Percentiles rank a stretch among this genome's conserved stretches.
Evolutionary conservation across 495 filamentous ascomycete genomes (phyloP).

Genomic region (Pyrenopolyporus hunteri): DNA sequence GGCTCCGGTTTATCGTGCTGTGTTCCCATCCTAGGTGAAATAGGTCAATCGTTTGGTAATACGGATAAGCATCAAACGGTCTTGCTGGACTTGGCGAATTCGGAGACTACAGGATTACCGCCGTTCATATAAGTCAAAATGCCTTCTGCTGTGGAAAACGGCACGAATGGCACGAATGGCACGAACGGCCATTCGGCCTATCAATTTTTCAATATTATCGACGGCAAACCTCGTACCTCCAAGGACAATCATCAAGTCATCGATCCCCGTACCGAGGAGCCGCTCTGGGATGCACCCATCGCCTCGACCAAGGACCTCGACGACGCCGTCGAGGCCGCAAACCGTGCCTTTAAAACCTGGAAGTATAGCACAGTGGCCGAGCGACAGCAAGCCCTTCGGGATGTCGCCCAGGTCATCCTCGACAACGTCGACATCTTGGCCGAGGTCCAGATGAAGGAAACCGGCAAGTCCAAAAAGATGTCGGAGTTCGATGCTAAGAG

Average conservation of each 20-base stretch:
- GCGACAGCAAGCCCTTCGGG: constrained; percentile 60
- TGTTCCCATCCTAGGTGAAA: constrained; percentile 4
- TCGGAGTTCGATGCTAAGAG: constrained; percentile 37
- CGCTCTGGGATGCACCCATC: constrained; percentile 53
- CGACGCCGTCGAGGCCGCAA: constrained; percentile 55
- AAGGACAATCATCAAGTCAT: constrained; percentile 46
- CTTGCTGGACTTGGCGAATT: constrained; percentile 18
- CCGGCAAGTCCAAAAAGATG: constrained; percentile 49
- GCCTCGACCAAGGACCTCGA: constrained; percentile 55
- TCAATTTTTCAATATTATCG: constrained; percentile 55
- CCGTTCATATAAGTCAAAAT: constrained; percentile 24
- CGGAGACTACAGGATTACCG: not conserved
- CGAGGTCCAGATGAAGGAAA: constrained; percentile 48
- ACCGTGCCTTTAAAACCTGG: constrained; percentile 55
- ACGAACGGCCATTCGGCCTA: constrained; percentile 26
- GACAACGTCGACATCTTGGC: constrained; percentile 46
- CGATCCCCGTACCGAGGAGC: constrained; percentile 56
- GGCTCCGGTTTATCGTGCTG: not conserved
- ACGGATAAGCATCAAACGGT: not conserved
- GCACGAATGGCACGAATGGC: constrained; percentile 33
- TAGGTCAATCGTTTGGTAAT: not conserved
- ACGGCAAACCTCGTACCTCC: constrained; percentile 49
- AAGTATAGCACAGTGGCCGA: constrained; percentile 47
- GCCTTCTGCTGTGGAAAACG: constrained; percentile 33
- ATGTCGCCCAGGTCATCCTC: constrained; percentile 53